These are phyloP conservation scores for Sonneratia alba DNA, from an alignment of 345 rosid species.

Conservation along the genomic window DNA sequence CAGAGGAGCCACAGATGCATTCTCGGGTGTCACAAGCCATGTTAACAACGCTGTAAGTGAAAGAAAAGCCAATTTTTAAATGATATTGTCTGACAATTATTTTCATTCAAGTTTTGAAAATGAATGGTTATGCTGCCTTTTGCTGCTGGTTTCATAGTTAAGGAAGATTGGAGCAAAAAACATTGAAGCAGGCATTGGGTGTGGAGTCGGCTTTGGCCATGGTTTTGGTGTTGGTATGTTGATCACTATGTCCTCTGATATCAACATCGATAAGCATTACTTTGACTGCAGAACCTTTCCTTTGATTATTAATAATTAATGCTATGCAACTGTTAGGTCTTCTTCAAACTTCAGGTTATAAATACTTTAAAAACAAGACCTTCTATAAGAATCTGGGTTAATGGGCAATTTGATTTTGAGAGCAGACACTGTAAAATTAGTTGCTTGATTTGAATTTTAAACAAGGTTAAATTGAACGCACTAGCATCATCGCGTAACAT, in stretches of 20 bases:
- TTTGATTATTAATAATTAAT: neutral
- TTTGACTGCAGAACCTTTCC: neutral
- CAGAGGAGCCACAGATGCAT: constrained; percentile 84
- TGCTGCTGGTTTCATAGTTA: constrained; percentile 24
- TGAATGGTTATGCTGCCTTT: neutral
- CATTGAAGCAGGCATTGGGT: constrained; percentile 56
- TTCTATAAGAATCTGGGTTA: neutral
- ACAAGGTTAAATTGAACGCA: neutral
- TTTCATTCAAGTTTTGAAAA: neutral
- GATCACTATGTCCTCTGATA: neutral
- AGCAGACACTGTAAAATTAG: neutral
- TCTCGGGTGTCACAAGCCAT: constrained; percentile 73
- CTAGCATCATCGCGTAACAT: neutral
- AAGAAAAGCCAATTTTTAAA: neutral
- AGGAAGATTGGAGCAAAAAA: constrained; percentile 54
- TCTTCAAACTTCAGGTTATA: neutral
- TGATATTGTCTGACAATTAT: neutral
- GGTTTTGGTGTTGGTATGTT: constrained; percentile 67
- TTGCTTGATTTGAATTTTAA: too few relatives aligned
- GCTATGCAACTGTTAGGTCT: neutral
- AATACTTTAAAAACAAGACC: neutral
- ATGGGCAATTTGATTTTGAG: neutral
- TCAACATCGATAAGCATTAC: neutral
- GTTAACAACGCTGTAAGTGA: constrained; percentile 55
- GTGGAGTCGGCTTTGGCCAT: constrained; percentile 78